A percentile compares a stretch with the other conserved stretches of the same genome.
Conservation (phyloP, 768 basidiomycete species). For the Floccularia luteovirens region DNA sequence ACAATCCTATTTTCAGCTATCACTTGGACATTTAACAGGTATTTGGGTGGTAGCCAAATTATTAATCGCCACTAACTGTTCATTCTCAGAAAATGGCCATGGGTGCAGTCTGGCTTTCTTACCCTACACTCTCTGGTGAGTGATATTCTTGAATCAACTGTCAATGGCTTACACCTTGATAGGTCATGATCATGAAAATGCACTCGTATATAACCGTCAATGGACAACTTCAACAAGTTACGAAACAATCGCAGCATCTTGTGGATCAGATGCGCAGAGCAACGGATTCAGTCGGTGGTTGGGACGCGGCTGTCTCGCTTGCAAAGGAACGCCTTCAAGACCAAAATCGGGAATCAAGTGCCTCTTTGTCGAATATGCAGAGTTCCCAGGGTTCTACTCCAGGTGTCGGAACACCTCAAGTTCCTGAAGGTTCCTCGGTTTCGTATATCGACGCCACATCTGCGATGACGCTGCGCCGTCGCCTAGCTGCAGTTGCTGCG, state of each 20-base stretch:
- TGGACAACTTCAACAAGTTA: slow-evolving; percentile 63
- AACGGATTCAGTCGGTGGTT: slow-evolving; percentile 52
- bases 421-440: slow-evolving; percentile 36
- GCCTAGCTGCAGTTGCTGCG: slow-evolving; percentile 36
- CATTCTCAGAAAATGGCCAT: slow-evolving; percentile 78
- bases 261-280: slow-evolving; percentile 37
- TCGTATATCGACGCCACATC: slow-evolving; percentile 49
- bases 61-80: slow-evolving; percentile 1
- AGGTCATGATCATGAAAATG: slow-evolving; percentile 92
- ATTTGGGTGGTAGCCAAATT: slow-evolving; percentile 8
- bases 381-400: too few species aligned
- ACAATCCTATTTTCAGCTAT: slow-evolving; percentile 65
- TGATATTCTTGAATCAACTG: slow-evolving; percentile 4
- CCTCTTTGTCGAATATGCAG: too few species aligned
- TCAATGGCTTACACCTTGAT: slow-evolving; percentile 1
- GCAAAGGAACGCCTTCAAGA: slow-evolving; percentile 41
- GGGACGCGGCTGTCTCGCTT: slow-evolving; percentile 49
- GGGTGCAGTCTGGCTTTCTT: slow-evolving; percentile 92
- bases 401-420: slow-evolving; percentile 33
- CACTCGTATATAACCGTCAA: slow-evolving; percentile 92
- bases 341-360: too few species aligned
- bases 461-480: slow-evolving; percentile 47
- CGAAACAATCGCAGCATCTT: slow-evolving; percentile 35
- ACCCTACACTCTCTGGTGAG: slow-evolving; percentile 78
- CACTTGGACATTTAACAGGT: slow-evolving; percentile 88